These are phyloP conservation scores for Hypoxylon lienhwacheense DNA, from an alignment of 495 filamentous ascomycete genomes.

Conservation along the genomic window DNA sequence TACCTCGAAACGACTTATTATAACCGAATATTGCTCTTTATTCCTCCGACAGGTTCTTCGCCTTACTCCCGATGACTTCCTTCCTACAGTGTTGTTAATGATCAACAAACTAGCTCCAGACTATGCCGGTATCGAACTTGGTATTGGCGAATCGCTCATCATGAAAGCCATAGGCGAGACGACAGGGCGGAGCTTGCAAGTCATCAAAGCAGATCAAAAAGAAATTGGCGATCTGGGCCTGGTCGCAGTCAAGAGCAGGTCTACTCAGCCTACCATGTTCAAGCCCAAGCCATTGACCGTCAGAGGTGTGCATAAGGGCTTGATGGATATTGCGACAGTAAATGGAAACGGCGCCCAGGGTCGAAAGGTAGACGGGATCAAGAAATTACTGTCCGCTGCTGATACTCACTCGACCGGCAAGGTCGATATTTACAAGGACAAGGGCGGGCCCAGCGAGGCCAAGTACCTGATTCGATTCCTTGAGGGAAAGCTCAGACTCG, in stretches of 20 bases:
- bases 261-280: constrained; percentile 95
- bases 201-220: constrained; percentile 92
- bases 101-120: constrained; percentile 97
- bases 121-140: constrained; percentile 92
- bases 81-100: constrained; percentile 90
- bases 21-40: constrained; percentile 81
- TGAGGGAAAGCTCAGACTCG: constrained; percentile 90
- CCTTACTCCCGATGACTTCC: constrained; percentile 83
- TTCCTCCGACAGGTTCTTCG: constrained; percentile 92
- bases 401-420: constrained; percentile 72
- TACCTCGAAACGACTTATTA: constrained; percentile 86
- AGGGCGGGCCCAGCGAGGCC: constrained; percentile 90
- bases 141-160: constrained; percentile 94
- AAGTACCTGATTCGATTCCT: constrained; percentile 92
- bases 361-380: constrained; percentile 90
- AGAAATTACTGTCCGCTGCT: constrained; percentile 86
- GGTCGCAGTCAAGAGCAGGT: constrained; percentile 91
- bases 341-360: constrained; percentile 86
- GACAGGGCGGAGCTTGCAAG: constrained; percentile 80
- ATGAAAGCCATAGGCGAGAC: constrained; percentile 98
- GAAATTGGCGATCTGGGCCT: constrained; percentile 94
- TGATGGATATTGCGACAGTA: constrained; percentile 85
- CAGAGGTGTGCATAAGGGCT: constrained; percentile 79
- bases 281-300: constrained; percentile 91
- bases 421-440: constrained; percentile 87